Evolutionary conservation across 1,284 basidiomycete genomes (phyloP), one percentile per base, ranked within the genome.

Genomic region (Stygiomarasmius scandens): DNA sequence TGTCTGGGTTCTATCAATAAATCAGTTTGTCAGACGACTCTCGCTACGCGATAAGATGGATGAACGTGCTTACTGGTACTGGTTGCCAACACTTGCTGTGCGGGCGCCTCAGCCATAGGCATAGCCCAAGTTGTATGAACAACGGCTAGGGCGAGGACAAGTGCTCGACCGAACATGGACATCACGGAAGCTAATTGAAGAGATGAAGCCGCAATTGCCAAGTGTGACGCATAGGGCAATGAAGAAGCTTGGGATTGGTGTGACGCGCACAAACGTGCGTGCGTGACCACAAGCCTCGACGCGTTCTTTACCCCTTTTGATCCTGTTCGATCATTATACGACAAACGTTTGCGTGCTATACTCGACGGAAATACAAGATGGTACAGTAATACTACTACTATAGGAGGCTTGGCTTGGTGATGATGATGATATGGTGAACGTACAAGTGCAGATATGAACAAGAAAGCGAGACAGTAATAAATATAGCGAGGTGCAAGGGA

Each of bases 1-100:
- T 81, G 81, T 54, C 74, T 79, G 49, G 75, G 76, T 59, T 70
- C 77, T 79, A 66, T 67, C 66, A 54, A 61, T 22, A 24, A 19
- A 41, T 41, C 11, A 12, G 38, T 41, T 16, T 12, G n/a, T 41
- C 29, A 27, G 52, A 32, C 29, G 6, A 12, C 12, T 6, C 29
- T 32, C 29, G 29, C 6, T 9, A 41, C 38, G 16, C 11, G 38
- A 41, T 16, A 5, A 5, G 11, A 41, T 41, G 11, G 38, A 41
- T 4, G 38, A 41, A 41, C 38, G 38, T 41, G 38, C 38, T 41
- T 41, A 41, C 38, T 41, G 11, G 38, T 41, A 41, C 38, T 41
- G 11, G 38, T 16, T 12, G 38, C 6, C n/a, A 41, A 12, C n/a
- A 19, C 11, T 41, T 41, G 38, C 38, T 41, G 38, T 41, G 38